A percentile compares a stretch with the other conserved stretches of the same genome.
Evolutionary conservation across 1,284 basidiomycete genomes (phyloP).

Genomic region (Cryptococcus neoformans): DNA sequence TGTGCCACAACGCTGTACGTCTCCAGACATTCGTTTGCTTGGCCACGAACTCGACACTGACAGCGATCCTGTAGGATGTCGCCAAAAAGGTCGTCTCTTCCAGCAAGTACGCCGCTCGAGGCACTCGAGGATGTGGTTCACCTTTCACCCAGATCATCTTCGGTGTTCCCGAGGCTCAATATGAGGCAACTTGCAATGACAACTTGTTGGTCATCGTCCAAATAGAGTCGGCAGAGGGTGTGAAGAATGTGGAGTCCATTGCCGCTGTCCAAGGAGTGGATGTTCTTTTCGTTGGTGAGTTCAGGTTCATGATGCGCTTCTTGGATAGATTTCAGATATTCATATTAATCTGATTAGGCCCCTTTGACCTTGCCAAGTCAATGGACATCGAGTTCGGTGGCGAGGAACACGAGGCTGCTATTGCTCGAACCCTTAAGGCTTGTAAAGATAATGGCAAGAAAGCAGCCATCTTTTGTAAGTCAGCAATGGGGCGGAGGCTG

Average conservation of each 20-base stretch:
- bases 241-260: constrained; percentile 62
- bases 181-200: constrained; percentile 59
- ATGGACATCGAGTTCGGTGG: constrained; percentile 27
- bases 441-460: constrained; percentile 61
- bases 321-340: too few relatives aligned
- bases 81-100: constrained; percentile 26
- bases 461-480: too few relatives aligned
- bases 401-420: constrained; percentile 54
- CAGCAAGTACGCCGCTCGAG: constrained; percentile 31
- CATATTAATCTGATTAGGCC: constrained; percentile 26
- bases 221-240: constrained; percentile 62
- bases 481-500: too few relatives aligned
- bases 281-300: constrained; percentile 59
- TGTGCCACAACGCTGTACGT: constrained; percentile 30
- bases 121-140: constrained; percentile 32
- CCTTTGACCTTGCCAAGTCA: constrained; percentile 61
- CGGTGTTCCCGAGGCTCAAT: constrained; percentile 50
- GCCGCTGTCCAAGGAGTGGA: constrained; percentile 63
- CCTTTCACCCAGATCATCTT: constrained; percentile 30
- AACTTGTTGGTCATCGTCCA: constrained; percentile 62
- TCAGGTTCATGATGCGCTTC: too few relatives aligned
- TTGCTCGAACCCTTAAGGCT: constrained; percentile 58
- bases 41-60: too few relatives aligned
- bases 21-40: too few relatives aligned
- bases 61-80: constrained; percentile 13